Evolutionary conservation across 768 basidiomycete species (phyloP), one percentile per base, ranked within the genome.

Genomic region (Hypholoma sublateritium): DNA sequence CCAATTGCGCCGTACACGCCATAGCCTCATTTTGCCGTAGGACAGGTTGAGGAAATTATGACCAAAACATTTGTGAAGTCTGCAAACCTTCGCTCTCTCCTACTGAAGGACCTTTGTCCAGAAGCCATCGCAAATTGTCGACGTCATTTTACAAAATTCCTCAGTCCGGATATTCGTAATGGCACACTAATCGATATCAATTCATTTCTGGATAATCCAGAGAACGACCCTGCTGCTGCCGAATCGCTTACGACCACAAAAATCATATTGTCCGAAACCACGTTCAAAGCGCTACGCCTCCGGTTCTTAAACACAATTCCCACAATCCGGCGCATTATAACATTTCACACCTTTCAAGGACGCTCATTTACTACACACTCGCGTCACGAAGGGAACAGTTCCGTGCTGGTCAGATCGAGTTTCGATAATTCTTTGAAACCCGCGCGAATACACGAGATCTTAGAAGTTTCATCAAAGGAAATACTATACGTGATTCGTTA

Each of bases 31-130:
- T 4, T 41, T 4, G 16, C 9, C 39, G 14, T 13, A 56, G 55
- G 55, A 4, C 46, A 56, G 37, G 13, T 56, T 8, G 47, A 56
- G 25, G 55, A 56, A 24, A 49, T 45, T 11, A 56, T 56, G 19
- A 39, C 55, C 16, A 50, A 17, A 21, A 17, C 55, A 37, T 56
- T 56, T 28, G 46, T 49, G 16, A 47, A 41, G 28, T 47, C 46
- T 8, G 45, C 55, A 12, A 56, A 56, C 37, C 36, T 56, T 25
- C 55, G 36, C 22, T 25, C 44, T 9, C 32, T 56, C 19, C 36
- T 56, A 17, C 35, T 56, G 34, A 56, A 56, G 55, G 37, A 49
- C 19, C 46, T 12, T 4, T 56, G 55, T 35, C 55, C 55, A 22
- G 21, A 44, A 13, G 46, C 55, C 4, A 50, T 56, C 22, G 21